Evolutionary conservation across 1,284 basidiomycete genomes (phyloP).

Genomic region (Ustilago shanxiensis): DNA sequence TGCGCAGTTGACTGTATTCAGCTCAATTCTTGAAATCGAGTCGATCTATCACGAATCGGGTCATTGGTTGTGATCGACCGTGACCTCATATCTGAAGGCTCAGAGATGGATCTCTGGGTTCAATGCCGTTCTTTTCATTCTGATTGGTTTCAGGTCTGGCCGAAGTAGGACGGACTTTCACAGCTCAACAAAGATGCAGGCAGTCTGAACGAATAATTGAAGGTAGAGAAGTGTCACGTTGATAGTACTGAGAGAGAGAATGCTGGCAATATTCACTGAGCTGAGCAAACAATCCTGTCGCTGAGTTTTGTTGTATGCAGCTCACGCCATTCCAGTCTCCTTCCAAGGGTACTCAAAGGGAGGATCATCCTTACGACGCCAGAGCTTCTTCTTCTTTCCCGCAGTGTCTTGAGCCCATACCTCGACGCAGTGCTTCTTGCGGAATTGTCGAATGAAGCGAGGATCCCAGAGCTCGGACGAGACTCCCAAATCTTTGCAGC

Average conservation of each 20-base stretch:
- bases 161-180: too few species aligned
- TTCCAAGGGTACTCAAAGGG: conserved; percentile 69
- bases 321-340: conserved; percentile 58
- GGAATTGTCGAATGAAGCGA: conserved; percentile 93
- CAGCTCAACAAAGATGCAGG: not conserved
- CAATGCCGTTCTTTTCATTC: not conserved
- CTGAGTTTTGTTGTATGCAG: not conserved
- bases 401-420: conserved; percentile 78
- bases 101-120: too few species aligned
- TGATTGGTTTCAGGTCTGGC: too few species aligned
- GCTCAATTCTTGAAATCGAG: conserved; percentile 10
- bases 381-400: conserved; percentile 79
- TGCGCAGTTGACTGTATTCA: conserved; percentile 1
- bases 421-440: conserved; percentile 84
- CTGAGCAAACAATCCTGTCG: too few species aligned
- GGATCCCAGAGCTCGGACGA: conserved; percentile 98
- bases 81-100: too few species aligned
- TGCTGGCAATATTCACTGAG: not conserved
- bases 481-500: conserved; percentile 95
- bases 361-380: conserved; percentile 68
- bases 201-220: not conserved
- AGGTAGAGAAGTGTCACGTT: not conserved
- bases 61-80: conserved; percentile 21
- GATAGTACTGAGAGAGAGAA: not conserved
- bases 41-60: conserved; percentile 31